phyloP scores from a whole-genome alignment of 2,329 filamentous ascomycete species.

The Trichoderma harzianum region DNA sequence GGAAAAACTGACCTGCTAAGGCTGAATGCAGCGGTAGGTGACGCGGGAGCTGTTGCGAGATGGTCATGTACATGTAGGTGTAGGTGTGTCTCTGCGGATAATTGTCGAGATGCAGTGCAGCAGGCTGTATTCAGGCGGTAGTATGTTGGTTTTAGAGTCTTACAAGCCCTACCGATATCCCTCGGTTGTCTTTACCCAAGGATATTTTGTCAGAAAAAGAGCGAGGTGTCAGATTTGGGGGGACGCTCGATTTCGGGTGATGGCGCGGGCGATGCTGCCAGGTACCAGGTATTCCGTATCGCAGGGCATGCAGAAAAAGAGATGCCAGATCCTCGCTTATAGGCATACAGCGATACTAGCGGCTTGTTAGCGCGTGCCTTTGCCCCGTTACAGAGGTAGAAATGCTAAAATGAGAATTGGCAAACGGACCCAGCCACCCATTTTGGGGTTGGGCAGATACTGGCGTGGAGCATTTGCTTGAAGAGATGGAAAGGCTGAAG shows the following conservation, averaged over 20 bases:
- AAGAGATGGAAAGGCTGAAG: not conserved
- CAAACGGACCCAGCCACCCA: conserved; percentile 17
- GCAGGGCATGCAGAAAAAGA: not conserved
- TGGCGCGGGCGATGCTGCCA: conserved; percentile 2
- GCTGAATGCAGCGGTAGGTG: conserved; percentile 11
- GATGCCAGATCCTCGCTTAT: not conserved
- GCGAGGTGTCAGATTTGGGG: not conserved
- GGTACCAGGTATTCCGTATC: conserved; percentile 7
- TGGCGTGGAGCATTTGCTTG: not conserved
- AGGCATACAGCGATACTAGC: conserved; percentile 4
- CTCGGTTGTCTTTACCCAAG: not conserved
- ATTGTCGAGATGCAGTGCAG: not conserved
- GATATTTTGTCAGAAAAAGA: not conserved
- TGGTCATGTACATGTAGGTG: not conserved
- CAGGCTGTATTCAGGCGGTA: not conserved
- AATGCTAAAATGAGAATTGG: not conserved
- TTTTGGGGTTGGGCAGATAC: not conserved
- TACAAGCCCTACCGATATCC: not conserved
- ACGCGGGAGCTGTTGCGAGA: not conserved
- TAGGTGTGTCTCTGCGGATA: not conserved
- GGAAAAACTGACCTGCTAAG: not conserved
- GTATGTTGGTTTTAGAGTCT: not conserved
- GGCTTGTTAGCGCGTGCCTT: not conserved
- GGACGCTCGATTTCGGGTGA: not conserved
- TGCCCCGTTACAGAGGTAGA: conserved; percentile 4